Evolutionary conservation across 352 stramenopile genomes (phyloP).

Genomic region (Porosira glacialis): DNA sequence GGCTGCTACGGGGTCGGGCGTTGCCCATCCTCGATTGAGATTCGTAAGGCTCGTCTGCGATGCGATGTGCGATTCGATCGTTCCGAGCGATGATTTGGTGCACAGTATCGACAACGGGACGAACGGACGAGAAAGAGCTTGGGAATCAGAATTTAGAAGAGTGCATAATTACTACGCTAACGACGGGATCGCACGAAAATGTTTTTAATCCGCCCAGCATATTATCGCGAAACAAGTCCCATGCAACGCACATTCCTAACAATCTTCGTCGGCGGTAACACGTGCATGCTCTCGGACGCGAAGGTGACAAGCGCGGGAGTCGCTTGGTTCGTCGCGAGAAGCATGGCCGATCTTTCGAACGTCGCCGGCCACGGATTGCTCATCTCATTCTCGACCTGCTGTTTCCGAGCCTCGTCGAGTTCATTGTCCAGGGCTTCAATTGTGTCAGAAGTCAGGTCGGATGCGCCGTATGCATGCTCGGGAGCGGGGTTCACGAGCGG

Average conservation of each 20-base stretch:
- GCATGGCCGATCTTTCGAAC: constrained; percentile 58
- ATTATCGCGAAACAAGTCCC: too few relatives aligned
- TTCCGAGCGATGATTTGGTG: too few relatives aligned
- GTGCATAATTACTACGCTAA: too few relatives aligned
- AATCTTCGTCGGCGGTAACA: not conserved
- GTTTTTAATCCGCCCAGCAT: too few relatives aligned
- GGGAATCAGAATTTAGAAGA: too few relatives aligned
- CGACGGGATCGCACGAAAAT: too few relatives aligned
- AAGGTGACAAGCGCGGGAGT: constrained; percentile 8
- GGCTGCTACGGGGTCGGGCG: not conserved
- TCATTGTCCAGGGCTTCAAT: not conserved
- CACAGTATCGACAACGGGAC: too few relatives aligned
- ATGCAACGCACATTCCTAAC: constrained; percentile 26
- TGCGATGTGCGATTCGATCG: too few relatives aligned
- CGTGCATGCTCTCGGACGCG: not conserved
- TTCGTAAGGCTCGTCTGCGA: not conserved
- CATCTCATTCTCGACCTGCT: constrained; percentile 43
- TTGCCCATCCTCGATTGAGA: not conserved
- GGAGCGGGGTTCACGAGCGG: too few relatives aligned
- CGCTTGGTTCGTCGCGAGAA: constrained; percentile 54
- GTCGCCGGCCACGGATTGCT: constrained; percentile 63
- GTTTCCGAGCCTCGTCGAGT: not conserved
- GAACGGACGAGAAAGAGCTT: too few relatives aligned
- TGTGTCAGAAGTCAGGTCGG: not conserved
- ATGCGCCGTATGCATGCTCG: too few relatives aligned